A percentile compares a stretch with the other conserved stretches of the same genome.
These are phyloP conservation scores for Mucuna pruriens DNA, from an alignment of 306 rosid species.

Conservation along the genomic window DNA sequence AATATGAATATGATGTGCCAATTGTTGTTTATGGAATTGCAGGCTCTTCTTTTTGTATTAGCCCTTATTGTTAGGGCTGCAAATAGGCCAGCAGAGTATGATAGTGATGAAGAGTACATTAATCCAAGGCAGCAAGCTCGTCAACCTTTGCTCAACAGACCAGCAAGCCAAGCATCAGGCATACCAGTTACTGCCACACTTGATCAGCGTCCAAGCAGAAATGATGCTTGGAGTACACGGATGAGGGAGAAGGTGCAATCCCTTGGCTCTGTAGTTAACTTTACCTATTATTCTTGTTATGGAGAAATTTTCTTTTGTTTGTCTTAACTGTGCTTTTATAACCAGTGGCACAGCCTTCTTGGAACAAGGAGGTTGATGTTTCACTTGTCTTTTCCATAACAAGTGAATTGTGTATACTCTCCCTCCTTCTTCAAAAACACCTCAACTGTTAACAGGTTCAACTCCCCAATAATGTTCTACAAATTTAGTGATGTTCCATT, in stretches of 20 bases:
- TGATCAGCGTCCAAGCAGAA: conserved; percentile 84
- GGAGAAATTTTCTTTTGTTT: conserved; percentile 16
- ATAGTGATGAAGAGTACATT: conserved; percentile 90
- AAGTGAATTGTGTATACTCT: neutral
- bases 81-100: conserved; percentile 76
- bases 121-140: conserved; percentile 77
- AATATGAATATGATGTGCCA: conserved; percentile 22
- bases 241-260: conserved; percentile 94
- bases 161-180: conserved; percentile 72
- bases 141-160: conserved; percentile 86
- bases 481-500: neutral
- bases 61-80: conserved; percentile 87
- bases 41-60: conserved; percentile 91
- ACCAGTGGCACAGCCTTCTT: neutral
- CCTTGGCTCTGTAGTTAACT: conserved; percentile 10
- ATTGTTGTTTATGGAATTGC: conserved; percentile 44
- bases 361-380: conserved; percentile 5
- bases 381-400: neutral
- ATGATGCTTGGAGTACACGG: conserved; percentile 97
- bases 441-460: neutral
- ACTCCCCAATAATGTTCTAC: neutral
- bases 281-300: conserved; percentile 17
- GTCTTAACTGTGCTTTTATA: conserved; percentile 21
- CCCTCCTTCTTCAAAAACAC: neutral
- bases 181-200: conserved; percentile 72